Evolutionary conservation across 306 rosid genomes (phyloP).

Genomic region (Vicia villosa): DNA sequence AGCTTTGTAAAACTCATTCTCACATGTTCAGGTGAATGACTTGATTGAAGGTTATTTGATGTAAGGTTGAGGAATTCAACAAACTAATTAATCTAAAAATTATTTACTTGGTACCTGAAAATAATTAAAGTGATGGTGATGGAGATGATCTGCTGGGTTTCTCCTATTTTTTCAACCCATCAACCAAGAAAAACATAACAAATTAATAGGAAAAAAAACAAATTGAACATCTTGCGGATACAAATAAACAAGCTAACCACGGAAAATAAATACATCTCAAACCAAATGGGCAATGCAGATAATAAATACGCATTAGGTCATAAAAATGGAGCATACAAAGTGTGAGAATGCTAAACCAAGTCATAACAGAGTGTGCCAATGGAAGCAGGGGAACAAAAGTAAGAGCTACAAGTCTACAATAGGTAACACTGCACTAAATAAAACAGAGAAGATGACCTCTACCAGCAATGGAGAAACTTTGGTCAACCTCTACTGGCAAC

Average conservation of each 20-base stretch:
- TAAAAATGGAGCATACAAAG: neutral
- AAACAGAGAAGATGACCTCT: neutral
- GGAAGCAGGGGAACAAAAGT: neutral
- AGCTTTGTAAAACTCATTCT: slow-evolving; percentile 4
- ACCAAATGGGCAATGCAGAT: neutral
- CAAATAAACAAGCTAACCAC: neutral
- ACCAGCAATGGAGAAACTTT: neutral
- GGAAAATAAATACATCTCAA: neutral
- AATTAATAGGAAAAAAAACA: neutral
- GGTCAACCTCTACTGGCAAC: neutral
- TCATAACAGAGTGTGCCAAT: neutral
- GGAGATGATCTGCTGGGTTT: neutral
- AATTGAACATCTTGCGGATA: neutral
- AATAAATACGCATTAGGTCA: neutral
- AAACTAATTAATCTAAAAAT: neutral
- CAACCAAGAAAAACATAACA: neutral
- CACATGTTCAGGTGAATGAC: neutral
- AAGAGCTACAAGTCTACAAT: neutral
- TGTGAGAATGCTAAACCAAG: neutral
- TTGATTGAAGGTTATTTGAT: slow-evolving; percentile 18
- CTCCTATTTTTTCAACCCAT: neutral
- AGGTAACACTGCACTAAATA: neutral
- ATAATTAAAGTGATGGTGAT: neutral
- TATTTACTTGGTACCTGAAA: neutral
- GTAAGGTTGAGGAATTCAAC: slow-evolving; percentile 1